phyloP scores from a whole-genome alignment of 768 basidiomycete species.

The Collybia mongolica region DNA sequence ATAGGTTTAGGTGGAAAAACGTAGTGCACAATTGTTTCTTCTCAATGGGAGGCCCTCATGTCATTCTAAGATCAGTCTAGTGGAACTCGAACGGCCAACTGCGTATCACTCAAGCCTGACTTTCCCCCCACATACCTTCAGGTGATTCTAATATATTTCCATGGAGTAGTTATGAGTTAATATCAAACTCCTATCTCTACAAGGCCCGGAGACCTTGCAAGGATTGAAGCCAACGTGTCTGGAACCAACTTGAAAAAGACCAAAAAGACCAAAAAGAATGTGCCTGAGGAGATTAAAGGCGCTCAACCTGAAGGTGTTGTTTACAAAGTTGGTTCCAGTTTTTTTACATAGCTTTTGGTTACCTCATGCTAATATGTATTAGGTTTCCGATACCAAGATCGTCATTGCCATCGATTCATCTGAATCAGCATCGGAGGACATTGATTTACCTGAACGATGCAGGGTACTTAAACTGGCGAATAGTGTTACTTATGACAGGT shows the following conservation, averaged over 20 bases:
- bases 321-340: constrained; percentile 59
- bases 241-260: constrained; percentile 37
- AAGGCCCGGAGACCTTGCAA: constrained; percentile 87
- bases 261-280: constrained; percentile 46
- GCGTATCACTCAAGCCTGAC: constrained; percentile 70
- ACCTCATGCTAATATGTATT: background rate
- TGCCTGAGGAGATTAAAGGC: constrained; percentile 36
- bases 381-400: constrained; percentile 83
- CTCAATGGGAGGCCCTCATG: constrained; percentile 15
- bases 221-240: constrained; percentile 72
- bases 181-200: background rate
- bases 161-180: too few relatives aligned
- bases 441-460: constrained; percentile 84
- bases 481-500: constrained; percentile 89
- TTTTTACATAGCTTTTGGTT: background rate
- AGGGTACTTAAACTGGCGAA: constrained; percentile 88
- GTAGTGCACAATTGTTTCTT: constrained; percentile 36
- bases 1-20: constrained; percentile 93
- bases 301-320: constrained; percentile 74
- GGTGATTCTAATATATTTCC: constrained; percentile 35
- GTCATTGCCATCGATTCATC: constrained; percentile 74
- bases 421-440: constrained; percentile 57
- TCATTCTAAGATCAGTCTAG: constrained; percentile 55
- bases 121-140: constrained; percentile 87
- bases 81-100: constrained; percentile 81